A percentile compares a stretch with the other conserved stretches of the same genome.
phyloP scores from a whole-genome alignment of 2,329 filamentous ascomycete genomes.

The Arthrobotrys conoides region DNA sequence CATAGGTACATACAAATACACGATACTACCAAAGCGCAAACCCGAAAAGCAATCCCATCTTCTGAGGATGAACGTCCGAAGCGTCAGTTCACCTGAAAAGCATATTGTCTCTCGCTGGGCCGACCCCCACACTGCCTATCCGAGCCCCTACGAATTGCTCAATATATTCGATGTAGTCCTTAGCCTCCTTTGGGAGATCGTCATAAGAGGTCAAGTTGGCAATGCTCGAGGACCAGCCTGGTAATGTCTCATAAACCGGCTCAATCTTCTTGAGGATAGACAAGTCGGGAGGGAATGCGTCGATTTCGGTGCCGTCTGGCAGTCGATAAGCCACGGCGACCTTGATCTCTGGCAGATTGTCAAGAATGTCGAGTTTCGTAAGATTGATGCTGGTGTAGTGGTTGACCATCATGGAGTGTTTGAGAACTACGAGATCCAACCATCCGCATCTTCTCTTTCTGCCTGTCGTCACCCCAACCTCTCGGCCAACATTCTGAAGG shows the following conservation, averaged over 20 bases:
- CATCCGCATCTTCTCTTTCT: conserved; percentile 64
- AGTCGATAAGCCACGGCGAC: conserved; percentile 79
- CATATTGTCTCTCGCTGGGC: conserved; percentile 74
- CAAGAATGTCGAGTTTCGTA: conserved; percentile 78
- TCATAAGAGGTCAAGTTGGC: conserved; percentile 72
- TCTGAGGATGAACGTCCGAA: conserved; percentile 6
- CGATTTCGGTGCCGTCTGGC: conserved; percentile 70
- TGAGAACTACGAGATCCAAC: conserved; percentile 78
- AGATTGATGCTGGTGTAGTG: conserved; percentile 76
- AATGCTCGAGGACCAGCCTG: conserved; percentile 79
- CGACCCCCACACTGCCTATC: conserved; percentile 78
- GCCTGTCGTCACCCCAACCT: conserved; percentile 69
- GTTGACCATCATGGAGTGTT: conserved; percentile 77
- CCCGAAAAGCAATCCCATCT: conserved; percentile 9
- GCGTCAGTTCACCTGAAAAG: conserved; percentile 40
- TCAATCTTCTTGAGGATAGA: conserved; percentile 73
- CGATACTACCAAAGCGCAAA: conserved; percentile 31
- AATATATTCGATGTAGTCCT: conserved; percentile 77
- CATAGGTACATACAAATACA: conserved; percentile 21
- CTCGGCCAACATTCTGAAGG: conserved; percentile 70
- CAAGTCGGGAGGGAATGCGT: conserved; percentile 77
- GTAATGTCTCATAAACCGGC: conserved; percentile 77
- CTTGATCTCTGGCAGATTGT: conserved; percentile 81
- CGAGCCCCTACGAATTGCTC: conserved; percentile 76
- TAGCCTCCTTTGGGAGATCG: conserved; percentile 76